These are phyloP conservation scores for Vishniacozyma victoriae DNA, from an alignment of 768 basidiomycete species.

Conservation along the genomic window DNA sequence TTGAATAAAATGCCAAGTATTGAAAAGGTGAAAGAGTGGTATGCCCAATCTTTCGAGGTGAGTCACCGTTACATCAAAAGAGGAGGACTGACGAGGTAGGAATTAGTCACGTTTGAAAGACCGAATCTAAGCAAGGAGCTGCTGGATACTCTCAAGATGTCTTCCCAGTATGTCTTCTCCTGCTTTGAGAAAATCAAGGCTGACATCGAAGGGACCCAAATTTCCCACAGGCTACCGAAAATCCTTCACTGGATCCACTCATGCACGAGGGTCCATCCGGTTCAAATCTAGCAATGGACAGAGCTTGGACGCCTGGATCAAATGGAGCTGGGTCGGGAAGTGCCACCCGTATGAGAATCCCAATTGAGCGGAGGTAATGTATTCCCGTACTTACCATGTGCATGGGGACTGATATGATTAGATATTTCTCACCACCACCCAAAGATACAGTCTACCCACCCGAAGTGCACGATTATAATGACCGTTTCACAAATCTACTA, in stretches of 20 bases:
- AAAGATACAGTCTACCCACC: slow-evolving; percentile 73
- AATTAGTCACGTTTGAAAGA: slow-evolving; percentile 78
- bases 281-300: neutral
- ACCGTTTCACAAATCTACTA: slow-evolving; percentile 76
- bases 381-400: slow-evolving; percentile 1
- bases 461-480: slow-evolving; percentile 87
- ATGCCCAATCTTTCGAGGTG: slow-evolving; percentile 96
- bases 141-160: slow-evolving; percentile 54
- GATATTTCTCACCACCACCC: slow-evolving; percentile 77
- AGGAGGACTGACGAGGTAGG: slow-evolving; percentile 50
- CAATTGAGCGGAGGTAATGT: slow-evolving; percentile 72
- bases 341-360: slow-evolving; percentile 58
- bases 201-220: slow-evolving; percentile 51
- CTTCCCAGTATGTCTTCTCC: slow-evolving; percentile 30
- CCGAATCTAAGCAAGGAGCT: slow-evolving; percentile 65
- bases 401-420: slow-evolving; percentile 36
- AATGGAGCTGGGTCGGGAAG: slow-evolving; percentile 22
- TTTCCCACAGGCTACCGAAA: slow-evolving; percentile 60
- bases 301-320: slow-evolving; percentile 8
- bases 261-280: slow-evolving; percentile 41
- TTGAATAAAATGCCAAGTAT: slow-evolving; percentile 87
- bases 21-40: slow-evolving; percentile 92
- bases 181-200: neutral
- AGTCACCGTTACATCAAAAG: slow-evolving; percentile 36
- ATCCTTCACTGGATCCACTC: slow-evolving; percentile 43